phyloP scores from a whole-genome alignment of 495 filamentous ascomycete species.

The Penicillium alfredii region DNA sequence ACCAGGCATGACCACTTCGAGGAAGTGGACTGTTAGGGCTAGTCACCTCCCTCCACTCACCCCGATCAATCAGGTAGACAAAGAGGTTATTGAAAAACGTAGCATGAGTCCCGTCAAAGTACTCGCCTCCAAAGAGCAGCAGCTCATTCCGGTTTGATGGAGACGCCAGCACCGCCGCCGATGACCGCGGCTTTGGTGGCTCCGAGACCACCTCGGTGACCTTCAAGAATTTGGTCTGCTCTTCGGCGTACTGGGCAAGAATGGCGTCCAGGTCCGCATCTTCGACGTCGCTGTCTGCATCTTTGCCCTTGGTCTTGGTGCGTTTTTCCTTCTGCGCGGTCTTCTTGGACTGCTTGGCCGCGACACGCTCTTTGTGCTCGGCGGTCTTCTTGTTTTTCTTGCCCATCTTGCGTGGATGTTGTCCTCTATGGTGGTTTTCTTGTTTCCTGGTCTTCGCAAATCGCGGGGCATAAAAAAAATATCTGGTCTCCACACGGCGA shows the following conservation, averaged over 20 bases:
- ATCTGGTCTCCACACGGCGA: too few species aligned
- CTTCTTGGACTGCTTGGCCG: constrained; percentile 55
- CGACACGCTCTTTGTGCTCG: constrained; percentile 50
- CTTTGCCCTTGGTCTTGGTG: constrained; percentile 50
- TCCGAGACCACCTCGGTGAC: constrained; percentile 74
- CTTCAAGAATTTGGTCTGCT: constrained; percentile 90
- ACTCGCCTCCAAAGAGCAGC: constrained; percentile 84
- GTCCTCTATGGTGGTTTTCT: not conserved
- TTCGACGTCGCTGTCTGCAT: constrained; percentile 75
- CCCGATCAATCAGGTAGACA: constrained; percentile 78
- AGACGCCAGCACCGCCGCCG: constrained; percentile 72
- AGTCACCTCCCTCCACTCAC: constrained; percentile 83
- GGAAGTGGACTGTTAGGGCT: constrained; percentile 89
- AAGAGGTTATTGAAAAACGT: constrained; percentile 70
- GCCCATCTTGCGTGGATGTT: constrained; percentile 29
- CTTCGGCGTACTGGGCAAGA: constrained; percentile 75
- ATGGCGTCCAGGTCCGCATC: constrained; percentile 96
- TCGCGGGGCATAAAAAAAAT: constrained; percentile 27
- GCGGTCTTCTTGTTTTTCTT: constrained; percentile 51
- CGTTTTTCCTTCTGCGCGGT: constrained; percentile 71
- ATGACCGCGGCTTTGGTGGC: constrained; percentile 72
- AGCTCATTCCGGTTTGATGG: constrained; percentile 82
- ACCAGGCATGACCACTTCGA: constrained; percentile 88
- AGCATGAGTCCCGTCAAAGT: constrained; percentile 58
- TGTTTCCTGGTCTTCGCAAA: not conserved